Evolutionary conservation across 495 filamentous ascomycete species (phyloP), one percentile per base, ranked within the genome.

Genomic region (Penicillium paradoxum): DNA sequence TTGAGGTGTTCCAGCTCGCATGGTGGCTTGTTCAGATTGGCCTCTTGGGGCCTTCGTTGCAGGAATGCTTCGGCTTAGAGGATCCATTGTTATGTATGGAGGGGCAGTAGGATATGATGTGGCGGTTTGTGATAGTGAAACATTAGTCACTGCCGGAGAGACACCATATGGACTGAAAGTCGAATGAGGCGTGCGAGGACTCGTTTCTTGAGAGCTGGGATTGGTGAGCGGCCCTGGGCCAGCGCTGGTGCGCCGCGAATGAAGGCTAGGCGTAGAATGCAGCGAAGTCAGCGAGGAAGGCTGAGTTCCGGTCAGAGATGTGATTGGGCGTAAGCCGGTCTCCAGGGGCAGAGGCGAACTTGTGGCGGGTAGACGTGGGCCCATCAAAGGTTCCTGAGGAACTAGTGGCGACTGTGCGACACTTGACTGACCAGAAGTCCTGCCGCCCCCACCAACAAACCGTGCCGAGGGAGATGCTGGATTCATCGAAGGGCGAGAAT

Each of bases 391-490:
- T 56, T 73, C 65, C 17, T 73, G 72, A 21, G 73, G 34, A 34
- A 62, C 63, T 38, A 79, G 67, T 22, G 75, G 68, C 55, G 76
- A 71, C 53, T 83, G 81, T 18, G 71, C 58, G 8, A 74, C 64
- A 49, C 66, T 73, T n/a, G 72, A 65, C 34, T 76, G 75, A 6
- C 71, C 71, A 24, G 73, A 70, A 30, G 75, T 73, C 18, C 67
- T 63, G 8, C 67, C 70, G 41, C 57, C 57, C 2, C 55, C 49
- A 44, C 64, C 53, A 11, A 69, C 65, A 47, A 75, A 70, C 11
- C 72, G 67, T 38, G 69, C 69, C 3, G 79, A 72, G 18, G 86
- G 86, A 14, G 86, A 88, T 50, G 76, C 75, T 18, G 87, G 85
- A 30, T 81, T 84, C 58, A 88, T 72, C n/a, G 83, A 76, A 49